phyloP scores from a whole-genome alignment of 371 early-diverging fungal species.

The Mortierella sp. region DNA sequence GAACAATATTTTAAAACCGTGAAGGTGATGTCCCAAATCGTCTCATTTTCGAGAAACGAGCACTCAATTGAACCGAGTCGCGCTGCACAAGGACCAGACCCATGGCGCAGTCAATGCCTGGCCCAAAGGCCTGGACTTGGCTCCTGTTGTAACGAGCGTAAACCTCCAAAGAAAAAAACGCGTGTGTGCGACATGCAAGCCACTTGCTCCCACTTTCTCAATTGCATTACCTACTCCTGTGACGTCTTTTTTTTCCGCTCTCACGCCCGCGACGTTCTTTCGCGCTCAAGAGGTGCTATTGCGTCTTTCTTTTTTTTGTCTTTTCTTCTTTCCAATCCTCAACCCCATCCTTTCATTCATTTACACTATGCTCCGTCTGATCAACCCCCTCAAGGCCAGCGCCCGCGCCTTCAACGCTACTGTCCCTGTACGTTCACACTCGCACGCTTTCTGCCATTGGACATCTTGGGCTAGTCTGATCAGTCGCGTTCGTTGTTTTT shows the following conservation, averaged over 20 bases:
- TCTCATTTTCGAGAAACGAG: background rate
- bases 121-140: background rate
- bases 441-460: too few species aligned
- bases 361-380: slow-evolving; percentile 42
- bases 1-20: too few species aligned
- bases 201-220: background rate
- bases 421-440: slow-evolving; percentile 33
- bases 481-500: background rate
- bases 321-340: background rate
- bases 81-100: background rate
- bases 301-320: background rate
- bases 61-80: too few species aligned
- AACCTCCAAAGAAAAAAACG: background rate
- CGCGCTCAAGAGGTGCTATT: background rate
- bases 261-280: background rate
- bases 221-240: too few species aligned
- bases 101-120: background rate
- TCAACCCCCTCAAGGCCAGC: slow-evolving; percentile 45
- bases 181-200: background rate
- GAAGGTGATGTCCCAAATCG: background rate
- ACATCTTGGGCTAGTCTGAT: background rate
- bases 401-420: slow-evolving; percentile 21
- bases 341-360: background rate
- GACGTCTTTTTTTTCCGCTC: slow-evolving; percentile 8
- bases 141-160: background rate